Evolutionary conservation across 306 rosid genomes (phyloP).

Genomic region (Vachellia pachyceras): DNA sequence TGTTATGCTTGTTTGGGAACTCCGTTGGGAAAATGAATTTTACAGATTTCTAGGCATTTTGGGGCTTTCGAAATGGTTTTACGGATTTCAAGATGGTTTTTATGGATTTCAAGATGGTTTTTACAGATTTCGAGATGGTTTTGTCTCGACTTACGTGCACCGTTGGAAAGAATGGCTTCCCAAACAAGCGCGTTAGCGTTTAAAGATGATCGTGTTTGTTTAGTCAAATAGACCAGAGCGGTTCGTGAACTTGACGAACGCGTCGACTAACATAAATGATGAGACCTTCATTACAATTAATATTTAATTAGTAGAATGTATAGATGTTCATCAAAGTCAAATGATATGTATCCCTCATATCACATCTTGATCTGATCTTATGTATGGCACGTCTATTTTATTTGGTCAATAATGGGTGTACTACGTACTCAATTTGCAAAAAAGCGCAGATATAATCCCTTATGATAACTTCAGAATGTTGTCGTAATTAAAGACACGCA

Average conservation of each 20-base stretch:
- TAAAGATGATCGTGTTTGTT: not conserved
- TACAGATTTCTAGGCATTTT: too few species aligned
- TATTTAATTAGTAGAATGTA: constrained; percentile 18
- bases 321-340: constrained; percentile 3
- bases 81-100: too few species aligned
- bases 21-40: too few species aligned
- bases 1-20: too few species aligned
- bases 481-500: not conserved
- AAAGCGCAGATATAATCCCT: not conserved
- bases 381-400: not conserved
- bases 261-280: not conserved
- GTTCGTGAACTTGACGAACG: not conserved
- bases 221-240: not conserved
- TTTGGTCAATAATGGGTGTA: not conserved
- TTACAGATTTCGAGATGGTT: too few species aligned
- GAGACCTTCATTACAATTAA: not conserved
- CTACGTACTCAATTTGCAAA: not conserved
- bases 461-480: not conserved
- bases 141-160: too few species aligned
- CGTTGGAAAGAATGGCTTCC: too few species aligned
- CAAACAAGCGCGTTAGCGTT: too few species aligned
- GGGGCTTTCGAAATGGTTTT: too few species aligned
- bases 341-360: constrained; percentile 5
- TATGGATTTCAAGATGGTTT: too few species aligned
- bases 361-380: constrained; percentile 7